A percentile compares a stretch with the other conserved stretches of the same genome.
These are phyloP conservation scores for Neonectria ditissima DNA, from an alignment of 2,329 filamentous ascomycete genomes.

Conservation along the genomic window DNA sequence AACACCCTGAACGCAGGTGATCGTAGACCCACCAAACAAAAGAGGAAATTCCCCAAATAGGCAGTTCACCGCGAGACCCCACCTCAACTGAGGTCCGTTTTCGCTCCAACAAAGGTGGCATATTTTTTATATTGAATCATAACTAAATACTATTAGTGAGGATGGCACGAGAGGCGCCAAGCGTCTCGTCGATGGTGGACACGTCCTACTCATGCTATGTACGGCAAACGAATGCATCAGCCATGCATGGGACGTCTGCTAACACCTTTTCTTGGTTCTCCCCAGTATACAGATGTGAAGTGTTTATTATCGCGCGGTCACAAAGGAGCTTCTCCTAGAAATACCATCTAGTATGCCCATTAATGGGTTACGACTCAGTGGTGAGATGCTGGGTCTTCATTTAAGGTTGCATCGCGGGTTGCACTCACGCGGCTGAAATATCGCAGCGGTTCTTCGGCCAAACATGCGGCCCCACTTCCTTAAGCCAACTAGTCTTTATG, in stretches of 20 bases:
- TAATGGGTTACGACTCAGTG: not conserved
- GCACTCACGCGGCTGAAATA: not conserved
- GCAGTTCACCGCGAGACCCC: not conserved
- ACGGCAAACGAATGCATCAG: not conserved
- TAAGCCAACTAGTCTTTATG: not conserved
- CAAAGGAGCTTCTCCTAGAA: not conserved
- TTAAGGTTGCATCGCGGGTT: not conserved
- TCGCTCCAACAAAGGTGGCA: not conserved
- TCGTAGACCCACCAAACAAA: not conserved
- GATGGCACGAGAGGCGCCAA: too few species aligned
- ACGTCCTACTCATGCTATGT: not conserved
- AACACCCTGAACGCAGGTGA: not conserved
- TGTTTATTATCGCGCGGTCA: too few species aligned
- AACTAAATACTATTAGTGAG: not conserved
- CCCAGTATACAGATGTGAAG: too few species aligned
- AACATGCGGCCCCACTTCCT: not conserved
- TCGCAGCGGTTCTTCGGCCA: not conserved
- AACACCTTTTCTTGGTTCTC: not conserved
- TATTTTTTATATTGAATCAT: not conserved
- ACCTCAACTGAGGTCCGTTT: not conserved
- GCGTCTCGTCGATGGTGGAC: not conserved
- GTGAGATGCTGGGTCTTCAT: not conserved
- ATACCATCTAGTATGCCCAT: too few species aligned
- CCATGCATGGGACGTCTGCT: not conserved
- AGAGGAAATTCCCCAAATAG: slow-evolving; percentile 8